Conservation (phyloP, 345 rosid species). For the Pseudoturritis turrita region DNA sequence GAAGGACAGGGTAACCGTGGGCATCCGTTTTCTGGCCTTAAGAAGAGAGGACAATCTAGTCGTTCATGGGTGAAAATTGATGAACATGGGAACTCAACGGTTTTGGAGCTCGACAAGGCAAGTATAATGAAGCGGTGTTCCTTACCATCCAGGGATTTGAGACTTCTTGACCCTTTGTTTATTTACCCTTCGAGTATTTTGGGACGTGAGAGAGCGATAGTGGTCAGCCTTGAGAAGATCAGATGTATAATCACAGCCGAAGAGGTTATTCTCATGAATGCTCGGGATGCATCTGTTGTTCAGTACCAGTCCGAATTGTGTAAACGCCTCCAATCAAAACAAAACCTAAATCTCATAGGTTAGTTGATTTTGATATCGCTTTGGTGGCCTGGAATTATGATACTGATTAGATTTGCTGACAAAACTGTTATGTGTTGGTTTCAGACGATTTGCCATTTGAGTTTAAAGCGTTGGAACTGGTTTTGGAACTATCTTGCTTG, state of each 20-base stretch:
- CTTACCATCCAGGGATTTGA: constrained; percentile 82
- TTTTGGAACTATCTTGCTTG: constrained; percentile 84
- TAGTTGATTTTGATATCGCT: neutral
- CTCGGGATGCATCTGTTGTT: constrained; percentile 67
- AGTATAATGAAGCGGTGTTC: constrained; percentile 93
- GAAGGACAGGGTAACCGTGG: constrained; percentile 44
- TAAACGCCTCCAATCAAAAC: constrained; percentile 68
- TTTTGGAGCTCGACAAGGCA: constrained; percentile 78
- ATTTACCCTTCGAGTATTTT: constrained; percentile 86
- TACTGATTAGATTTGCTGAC: constrained; percentile 17
- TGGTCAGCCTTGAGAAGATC: constrained; percentile 86
- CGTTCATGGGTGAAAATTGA: constrained; percentile 95
- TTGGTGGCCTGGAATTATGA: neutral
- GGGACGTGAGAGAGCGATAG: constrained; percentile 93
- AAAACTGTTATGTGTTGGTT: constrained; percentile 20
- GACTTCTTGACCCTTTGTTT: constrained; percentile 94
- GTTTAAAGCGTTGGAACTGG: constrained; percentile 87
- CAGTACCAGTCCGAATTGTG: constrained; percentile 76
- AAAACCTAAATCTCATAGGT: constrained; percentile 55
- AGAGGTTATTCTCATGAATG: constrained; percentile 90
- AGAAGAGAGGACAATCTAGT: constrained; percentile 85
- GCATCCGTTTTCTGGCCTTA: constrained; percentile 42
- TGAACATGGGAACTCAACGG: constrained; percentile 54
- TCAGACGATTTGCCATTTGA: constrained; percentile 98
- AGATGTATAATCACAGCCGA: constrained; percentile 94